Conservation (phyloP, 1,284 basidiomycete genomes). For the Cystobasidium sp. region DNA sequence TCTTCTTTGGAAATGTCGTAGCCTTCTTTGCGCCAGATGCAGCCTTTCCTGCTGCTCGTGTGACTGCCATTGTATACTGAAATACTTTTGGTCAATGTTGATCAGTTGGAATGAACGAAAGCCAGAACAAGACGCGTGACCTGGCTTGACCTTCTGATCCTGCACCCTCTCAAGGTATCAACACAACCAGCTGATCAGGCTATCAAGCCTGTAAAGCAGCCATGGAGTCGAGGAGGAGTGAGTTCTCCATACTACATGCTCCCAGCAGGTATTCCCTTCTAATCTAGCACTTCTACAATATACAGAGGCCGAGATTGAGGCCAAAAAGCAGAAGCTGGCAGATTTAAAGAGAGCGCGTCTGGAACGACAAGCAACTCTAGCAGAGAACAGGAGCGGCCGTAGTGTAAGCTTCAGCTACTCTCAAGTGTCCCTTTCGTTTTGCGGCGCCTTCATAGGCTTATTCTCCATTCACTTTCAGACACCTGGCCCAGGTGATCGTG, state of each 20-base stretch:
- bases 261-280: not conserved
- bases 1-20: constrained; percentile 4
- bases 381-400: constrained; percentile 38
- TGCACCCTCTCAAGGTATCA: not conserved
- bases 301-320: constrained; percentile 76
- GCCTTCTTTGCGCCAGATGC: not conserved
- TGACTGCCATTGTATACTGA: constrained; percentile 19
- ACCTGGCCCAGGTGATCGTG: constrained; percentile 12
- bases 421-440: too few relatives aligned
- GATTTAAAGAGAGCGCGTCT: constrained; percentile 75
- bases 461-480: not conserved
- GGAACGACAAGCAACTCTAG: constrained; percentile 65
- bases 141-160: not conserved
- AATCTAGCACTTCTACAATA: not conserved
- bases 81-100: too few relatives aligned
- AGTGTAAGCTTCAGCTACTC: constrained; percentile 19
- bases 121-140: constrained; percentile 6
- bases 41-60: constrained; percentile 20
- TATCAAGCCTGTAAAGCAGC: not conserved
- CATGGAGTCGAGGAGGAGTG: constrained; percentile 43
- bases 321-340: constrained; percentile 84
- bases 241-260: not conserved
- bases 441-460: too few relatives aligned
- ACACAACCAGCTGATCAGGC: not conserved
- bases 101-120: constrained; percentile 1